Percentiles rank a stretch among this genome's conserved stretches.
phyloP scores from a whole-genome alignment of 208 protist species.

The Porcisia hertigi region DNA sequence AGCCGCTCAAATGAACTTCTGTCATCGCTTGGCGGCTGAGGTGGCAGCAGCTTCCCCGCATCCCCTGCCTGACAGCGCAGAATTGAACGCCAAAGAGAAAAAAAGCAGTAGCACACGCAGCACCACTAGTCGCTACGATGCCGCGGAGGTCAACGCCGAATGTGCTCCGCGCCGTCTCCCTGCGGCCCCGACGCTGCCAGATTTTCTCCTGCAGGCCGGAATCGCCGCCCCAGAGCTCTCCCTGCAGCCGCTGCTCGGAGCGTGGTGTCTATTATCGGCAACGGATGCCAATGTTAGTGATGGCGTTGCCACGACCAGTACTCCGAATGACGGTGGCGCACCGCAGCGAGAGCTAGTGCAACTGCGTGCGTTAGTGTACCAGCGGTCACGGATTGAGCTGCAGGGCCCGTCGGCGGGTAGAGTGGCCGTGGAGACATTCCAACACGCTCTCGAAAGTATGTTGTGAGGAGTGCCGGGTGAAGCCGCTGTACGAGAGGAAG shows the following conservation, averaged over 20 bases:
- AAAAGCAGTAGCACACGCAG: neutral
- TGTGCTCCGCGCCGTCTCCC: neutral
- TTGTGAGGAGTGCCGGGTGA: neutral
- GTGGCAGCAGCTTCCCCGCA: conserved; percentile 22
- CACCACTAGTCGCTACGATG: neutral
- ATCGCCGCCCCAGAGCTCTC: conserved; percentile 11
- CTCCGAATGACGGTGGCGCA: neutral
- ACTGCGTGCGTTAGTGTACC: conserved; percentile 17
- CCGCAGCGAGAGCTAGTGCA: conserved; percentile 4
- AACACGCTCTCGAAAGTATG: conserved; percentile 32
- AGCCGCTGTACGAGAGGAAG: neutral
- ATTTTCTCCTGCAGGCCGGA: neutral
- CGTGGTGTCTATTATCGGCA: conserved; percentile 35
- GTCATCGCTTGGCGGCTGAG: conserved; percentile 45
- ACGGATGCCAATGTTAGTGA: neutral
- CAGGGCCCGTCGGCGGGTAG: conserved; percentile 5
- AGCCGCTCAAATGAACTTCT: conserved; percentile 38
- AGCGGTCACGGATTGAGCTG: conserved; percentile 18
- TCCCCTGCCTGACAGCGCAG: neutral
- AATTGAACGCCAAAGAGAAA: neutral
- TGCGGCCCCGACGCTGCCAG: conserved; percentile 1
- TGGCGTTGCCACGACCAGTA: neutral
- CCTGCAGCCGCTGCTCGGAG: conserved; percentile 58
- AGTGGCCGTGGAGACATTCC: conserved; percentile 35
- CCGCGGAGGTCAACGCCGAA: neutral